Base-by-base conservation (phyloP, 2,329 filamentous ascomycete genomes). In the Trichoderma guizhouense region DNA sequence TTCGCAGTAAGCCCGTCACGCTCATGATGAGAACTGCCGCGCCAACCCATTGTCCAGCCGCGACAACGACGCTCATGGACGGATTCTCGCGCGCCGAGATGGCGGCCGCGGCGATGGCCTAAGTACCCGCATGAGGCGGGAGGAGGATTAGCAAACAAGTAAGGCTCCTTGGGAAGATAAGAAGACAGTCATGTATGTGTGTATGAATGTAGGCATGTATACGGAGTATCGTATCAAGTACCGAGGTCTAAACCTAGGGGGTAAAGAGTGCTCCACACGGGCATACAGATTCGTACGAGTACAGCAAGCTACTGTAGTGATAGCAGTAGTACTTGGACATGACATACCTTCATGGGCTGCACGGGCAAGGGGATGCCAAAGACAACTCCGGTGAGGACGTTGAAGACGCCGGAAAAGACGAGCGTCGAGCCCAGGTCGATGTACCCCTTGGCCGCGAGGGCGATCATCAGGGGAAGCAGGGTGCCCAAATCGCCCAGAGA, bases 281-380 rank as follows among this genome's bases (percentile, higher is more conserved):
- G 24, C 26, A 69, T 26, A 69, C 18, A 53, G 2, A 12, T 53
- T 53, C 47, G 47, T 53, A 24, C 47, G 47, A 53, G 47, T 53
- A 53, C 47, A 53, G 47, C 47, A 53, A 53, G 47, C 47, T 53
- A 53, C 47, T 53, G 47, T 43, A n/a, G 7, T n/a, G 9, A n/a
- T 39, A 39, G 36, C 7, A n/a, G 39, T 14, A 24, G n/a, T 24
- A 24, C 9, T 53, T 53, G 21, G 47, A 32, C 6, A 12, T 28
- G 7, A 53, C 73, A 47, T 72, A 88, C 87, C 83, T 91, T 91
- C 89, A 91, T 91, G n/a, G 95, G 95, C 83, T 98, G 95, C 0
- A 98, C 94, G 0, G 95, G 95, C 4, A 98, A 83, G 2, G 95
- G 95, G 53, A 98, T 92, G 7, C 95, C 95, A 77, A 98, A 98